A percentile compares a stretch with the other conserved stretches of the same genome.
These are phyloP conservation scores for Pythium diclinum DNA, from an alignment of 352 stramenopile species.

Conservation along the genomic window DNA sequence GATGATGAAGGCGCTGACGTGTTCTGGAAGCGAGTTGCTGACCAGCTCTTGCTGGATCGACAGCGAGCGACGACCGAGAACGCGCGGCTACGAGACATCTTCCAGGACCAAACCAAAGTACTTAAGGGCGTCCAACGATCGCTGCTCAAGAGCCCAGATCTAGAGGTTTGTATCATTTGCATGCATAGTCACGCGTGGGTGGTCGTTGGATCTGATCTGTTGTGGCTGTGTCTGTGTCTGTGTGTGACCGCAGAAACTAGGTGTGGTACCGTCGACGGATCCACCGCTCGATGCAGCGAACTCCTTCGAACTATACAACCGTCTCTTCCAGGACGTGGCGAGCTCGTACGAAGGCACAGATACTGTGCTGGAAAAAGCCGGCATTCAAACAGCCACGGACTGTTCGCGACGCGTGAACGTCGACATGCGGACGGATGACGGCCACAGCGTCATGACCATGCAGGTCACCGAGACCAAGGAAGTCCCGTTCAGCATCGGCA, in stretches of 20 bases:
- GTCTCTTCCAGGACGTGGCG: slow-evolving; percentile 39
- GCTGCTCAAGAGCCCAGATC: slow-evolving; percentile 22
- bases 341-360: slow-evolving; percentile 32
- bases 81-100: slow-evolving; percentile 41
- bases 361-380: slow-evolving; percentile 32
- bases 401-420: slow-evolving; percentile 41
- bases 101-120: slow-evolving; percentile 30
- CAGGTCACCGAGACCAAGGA: slow-evolving; percentile 41
- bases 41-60: slow-evolving; percentile 41
- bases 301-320: slow-evolving; percentile 31
- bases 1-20: slow-evolving; percentile 30
- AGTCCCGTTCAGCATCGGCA: slow-evolving; percentile 32
- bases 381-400: slow-evolving; percentile 20
- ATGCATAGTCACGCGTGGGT: background rate
- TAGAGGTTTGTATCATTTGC: slow-evolving; percentile 23
- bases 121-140: slow-evolving; percentile 25
- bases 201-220: background rate
- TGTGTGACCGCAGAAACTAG: slow-evolving; percentile 24
- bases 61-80: slow-evolving; percentile 47
- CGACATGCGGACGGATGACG: slow-evolving; percentile 38
- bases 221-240: background rate
- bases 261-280: slow-evolving; percentile 3
- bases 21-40: slow-evolving; percentile 49
- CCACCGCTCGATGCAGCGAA: background rate
- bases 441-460: slow-evolving; percentile 37